Evolutionary conservation across 768 basidiomycete species (phyloP).

Genomic region (Mycena floridula): DNA sequence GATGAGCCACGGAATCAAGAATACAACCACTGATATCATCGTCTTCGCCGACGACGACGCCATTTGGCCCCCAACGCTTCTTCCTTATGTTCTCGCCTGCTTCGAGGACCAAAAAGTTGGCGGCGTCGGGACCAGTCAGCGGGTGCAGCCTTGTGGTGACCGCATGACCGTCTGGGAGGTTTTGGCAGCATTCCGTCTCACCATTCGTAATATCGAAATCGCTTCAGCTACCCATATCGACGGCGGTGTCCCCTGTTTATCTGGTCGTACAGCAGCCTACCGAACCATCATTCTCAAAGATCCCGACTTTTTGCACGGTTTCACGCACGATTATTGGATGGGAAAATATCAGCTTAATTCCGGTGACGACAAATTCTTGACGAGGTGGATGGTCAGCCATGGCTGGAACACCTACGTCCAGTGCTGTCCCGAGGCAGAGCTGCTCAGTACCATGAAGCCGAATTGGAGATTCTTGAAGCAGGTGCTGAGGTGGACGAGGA

Average conservation of each 20-base stretch:
- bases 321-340: background rate
- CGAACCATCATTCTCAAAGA: conserved; percentile 93
- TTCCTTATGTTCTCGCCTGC: conserved; percentile 80
- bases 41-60: conserved; percentile 72
- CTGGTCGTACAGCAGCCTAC: conserved; percentile 90
- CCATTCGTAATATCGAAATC: conserved; percentile 95
- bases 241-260: conserved; percentile 87
- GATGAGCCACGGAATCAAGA: conserved; percentile 90
- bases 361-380: conserved; percentile 81
- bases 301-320: conserved; percentile 78
- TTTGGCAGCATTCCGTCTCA: conserved; percentile 86
- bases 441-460: too few relatives aligned
- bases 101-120: conserved; percentile 34
- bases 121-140: conserved; percentile 43
- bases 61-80: conserved; percentile 61
- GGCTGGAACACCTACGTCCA: too few relatives aligned
- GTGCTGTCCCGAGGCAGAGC: conserved; percentile 90
- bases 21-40: conserved; percentile 77
- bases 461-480: conserved; percentile 81
- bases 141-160: conserved; percentile 47
- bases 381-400: conserved; percentile 94
- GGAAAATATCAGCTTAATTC: conserved; percentile 30
- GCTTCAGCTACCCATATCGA: conserved; percentile 87
- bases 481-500: too few relatives aligned
- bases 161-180: conserved; percentile 94